Base-by-base conservation (phyloP, 768 basidiomycete species). In the Mycena alexandri region DNA sequence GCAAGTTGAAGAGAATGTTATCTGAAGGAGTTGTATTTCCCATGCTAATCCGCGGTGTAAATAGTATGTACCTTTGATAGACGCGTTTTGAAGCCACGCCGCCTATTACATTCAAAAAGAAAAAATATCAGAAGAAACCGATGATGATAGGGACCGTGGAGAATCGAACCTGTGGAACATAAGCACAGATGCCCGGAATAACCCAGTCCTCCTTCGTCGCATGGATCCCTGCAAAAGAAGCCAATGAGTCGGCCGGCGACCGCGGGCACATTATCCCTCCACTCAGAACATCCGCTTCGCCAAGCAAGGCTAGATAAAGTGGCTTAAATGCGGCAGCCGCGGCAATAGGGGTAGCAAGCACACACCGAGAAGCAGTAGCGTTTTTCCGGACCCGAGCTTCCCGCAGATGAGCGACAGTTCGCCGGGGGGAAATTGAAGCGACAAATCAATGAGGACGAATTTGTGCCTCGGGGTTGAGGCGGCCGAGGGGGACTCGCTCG, bases 351-450 rank as follows among this genome's bases (percentile, higher is more conserved):
- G 24, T 24, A 8, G 22, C 22, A 34, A 34, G 24, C 3, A 74
- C 75, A 19, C 69, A 86, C 92, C 85, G 34, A 92, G 82, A 17
- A 96, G 79, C 25, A 97, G 75, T 9, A 98, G 79, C 0, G 94
- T 93, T 81, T 97, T 98, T 29, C 96, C 95, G 17, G 92, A 92
- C 5, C 94, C 95, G 10, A 97, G 83, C 74, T 94, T 93, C 3
- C 96, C 96, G 73, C 94, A 96, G 17, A 98, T 86, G 14, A 98
- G 82, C 1, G 93, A 90, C 34, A 97, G 80, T 76, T 93, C 87
- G n/a, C 93, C 93, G 10, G 80, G 77, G 0, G 95, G 95, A 79
- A 98, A 95, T 43, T 86, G 83, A 17, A 96, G 76, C 25, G 85
- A 86, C 54, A 97, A 78, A 75, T 96, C 93, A 19, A 91, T 80